Percentiles rank a stretch among this genome's conserved stretches.
Conservation (phyloP, 495 filamentous ascomycete genomes). For the Chaetomium fimeti region DNA sequence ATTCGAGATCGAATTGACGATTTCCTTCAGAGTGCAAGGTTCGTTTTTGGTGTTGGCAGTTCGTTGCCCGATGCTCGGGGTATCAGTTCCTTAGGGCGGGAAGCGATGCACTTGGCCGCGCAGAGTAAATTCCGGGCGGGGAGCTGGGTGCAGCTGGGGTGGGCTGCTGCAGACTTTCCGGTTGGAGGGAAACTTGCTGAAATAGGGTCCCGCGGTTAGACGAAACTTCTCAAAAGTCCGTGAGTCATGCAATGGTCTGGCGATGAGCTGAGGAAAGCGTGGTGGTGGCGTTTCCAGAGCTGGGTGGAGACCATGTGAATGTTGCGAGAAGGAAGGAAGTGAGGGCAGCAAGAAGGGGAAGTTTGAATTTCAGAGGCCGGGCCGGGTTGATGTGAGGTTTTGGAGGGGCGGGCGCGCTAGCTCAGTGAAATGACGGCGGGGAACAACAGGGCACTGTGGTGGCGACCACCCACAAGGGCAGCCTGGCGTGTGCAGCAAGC, state of each 20-base stretch:
- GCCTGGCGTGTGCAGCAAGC: constrained; percentile 31
- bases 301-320: constrained; percentile 21
- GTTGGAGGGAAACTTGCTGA: constrained; percentile 3
- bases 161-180: constrained; percentile 22
- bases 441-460: constrained; percentile 40
- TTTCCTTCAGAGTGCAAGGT: constrained; percentile 1
- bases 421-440: constrained; percentile 42
- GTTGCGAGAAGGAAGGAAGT: constrained; percentile 13
- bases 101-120: constrained; percentile 34
- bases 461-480: constrained; percentile 39
- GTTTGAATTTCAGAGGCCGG: constrained; percentile 29
- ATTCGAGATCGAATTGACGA: constrained; percentile 21
- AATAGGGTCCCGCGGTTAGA: constrained; percentile 23
- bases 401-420: constrained; percentile 41
- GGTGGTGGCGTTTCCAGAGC: constrained; percentile 8
- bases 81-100: constrained; percentile 15
- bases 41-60: constrained; percentile 22
- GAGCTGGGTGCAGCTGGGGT: constrained; percentile 28
- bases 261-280: constrained; percentile 17
- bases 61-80: constrained; percentile 25
- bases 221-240: constrained; percentile 3
- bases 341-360: constrained; percentile 14
- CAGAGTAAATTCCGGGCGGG: constrained; percentile 25
- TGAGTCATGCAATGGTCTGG: constrained; percentile 18
- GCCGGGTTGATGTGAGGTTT: constrained; percentile 29